phyloP scores from a whole-genome alignment of 495 filamentous ascomycete genomes.

The Penicillium samsonianum region DNA sequence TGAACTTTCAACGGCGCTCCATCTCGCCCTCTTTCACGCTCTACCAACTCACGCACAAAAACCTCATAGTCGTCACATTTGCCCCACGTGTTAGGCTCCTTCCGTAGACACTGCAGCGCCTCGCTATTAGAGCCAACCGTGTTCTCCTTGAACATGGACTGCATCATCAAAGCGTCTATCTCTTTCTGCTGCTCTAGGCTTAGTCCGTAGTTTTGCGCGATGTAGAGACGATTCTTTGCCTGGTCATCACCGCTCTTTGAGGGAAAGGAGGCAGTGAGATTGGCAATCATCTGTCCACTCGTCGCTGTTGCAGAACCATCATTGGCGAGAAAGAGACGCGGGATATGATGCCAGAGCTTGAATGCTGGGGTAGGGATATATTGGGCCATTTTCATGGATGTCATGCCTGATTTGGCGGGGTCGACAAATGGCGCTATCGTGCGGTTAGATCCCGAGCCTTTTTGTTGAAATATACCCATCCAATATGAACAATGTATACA shows the following conservation, averaged over 20 bases:
- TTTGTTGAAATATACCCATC: background rate
- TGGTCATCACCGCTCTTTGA: conserved; percentile 4
- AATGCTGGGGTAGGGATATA: conserved; percentile 32
- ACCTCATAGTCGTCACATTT: conserved; percentile 32
- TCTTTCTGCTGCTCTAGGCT: conserved; percentile 21
- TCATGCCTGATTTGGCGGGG: conserved; percentile 38
- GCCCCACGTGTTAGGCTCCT: conserved; percentile 29
- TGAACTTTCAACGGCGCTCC: conserved; percentile 13
- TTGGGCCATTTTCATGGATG: conserved; percentile 28
- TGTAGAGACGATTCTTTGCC: conserved; percentile 16
- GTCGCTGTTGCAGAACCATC: conserved; percentile 24
- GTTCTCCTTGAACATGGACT: conserved; percentile 29
- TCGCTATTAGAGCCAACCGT: conserved; percentile 38
- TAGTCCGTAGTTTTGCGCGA: conserved; percentile 28
- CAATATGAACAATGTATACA: background rate
- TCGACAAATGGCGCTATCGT: conserved; percentile 49
- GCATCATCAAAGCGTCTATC: conserved; percentile 18
- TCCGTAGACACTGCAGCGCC: conserved; percentile 35
- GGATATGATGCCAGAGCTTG: conserved; percentile 36
- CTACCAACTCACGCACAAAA: conserved; percentile 23
- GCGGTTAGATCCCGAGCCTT: conserved; percentile 7
- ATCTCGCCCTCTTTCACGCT: conserved; percentile 5
- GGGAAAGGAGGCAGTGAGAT: conserved; percentile 10
- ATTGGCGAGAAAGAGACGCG: conserved; percentile 35
- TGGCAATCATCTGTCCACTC: conserved; percentile 23